Conservation (phyloP, 495 filamentous ascomycete genomes). For the Melanomma pulvis-pyrius region DNA sequence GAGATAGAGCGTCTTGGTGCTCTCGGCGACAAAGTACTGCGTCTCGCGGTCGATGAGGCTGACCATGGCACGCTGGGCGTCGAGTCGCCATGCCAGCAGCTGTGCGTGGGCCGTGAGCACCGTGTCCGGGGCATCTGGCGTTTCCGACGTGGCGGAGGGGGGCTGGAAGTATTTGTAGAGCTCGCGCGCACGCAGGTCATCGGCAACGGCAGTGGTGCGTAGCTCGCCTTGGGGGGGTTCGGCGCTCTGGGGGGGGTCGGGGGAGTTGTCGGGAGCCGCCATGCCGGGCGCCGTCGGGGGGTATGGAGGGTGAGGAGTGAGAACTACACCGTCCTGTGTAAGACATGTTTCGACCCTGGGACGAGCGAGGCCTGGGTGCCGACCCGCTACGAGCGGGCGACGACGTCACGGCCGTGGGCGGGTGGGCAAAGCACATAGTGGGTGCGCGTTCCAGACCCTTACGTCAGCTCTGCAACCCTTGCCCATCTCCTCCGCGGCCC, state of each 20-base stretch:
- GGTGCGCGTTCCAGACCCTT: no score
- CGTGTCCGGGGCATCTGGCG: constrained; percentile 21
- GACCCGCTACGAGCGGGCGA: no score
- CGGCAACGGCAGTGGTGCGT: neutral
- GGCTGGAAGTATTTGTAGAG: constrained; percentile 36
- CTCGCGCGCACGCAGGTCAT: constrained; percentile 15
- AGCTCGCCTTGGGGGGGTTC: neutral
- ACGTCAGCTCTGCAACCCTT: no score
- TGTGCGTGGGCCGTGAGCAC: constrained; percentile 33
- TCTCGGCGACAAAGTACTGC: constrained; percentile 61
- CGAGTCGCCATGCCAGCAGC: constrained; percentile 33
- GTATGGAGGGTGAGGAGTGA: no score
- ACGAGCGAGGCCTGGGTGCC: no score
- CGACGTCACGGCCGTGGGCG: no score
- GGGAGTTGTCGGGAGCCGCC: neutral
- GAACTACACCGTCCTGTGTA: no score
- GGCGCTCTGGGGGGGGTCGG: neutral
- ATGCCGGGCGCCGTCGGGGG: neutral
- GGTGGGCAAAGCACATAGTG: no score
- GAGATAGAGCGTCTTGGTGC: constrained; percentile 50
- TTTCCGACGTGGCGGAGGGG: neutral
- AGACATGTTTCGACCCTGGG: no score
- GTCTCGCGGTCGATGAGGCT: constrained; percentile 47
- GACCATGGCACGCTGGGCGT: constrained; percentile 35
- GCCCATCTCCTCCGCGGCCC: no score